Percentiles rank a stretch among this genome's conserved stretches.
Conservation (phyloP, 345 rosid species). For the Eucalyptus grandis region DNA sequence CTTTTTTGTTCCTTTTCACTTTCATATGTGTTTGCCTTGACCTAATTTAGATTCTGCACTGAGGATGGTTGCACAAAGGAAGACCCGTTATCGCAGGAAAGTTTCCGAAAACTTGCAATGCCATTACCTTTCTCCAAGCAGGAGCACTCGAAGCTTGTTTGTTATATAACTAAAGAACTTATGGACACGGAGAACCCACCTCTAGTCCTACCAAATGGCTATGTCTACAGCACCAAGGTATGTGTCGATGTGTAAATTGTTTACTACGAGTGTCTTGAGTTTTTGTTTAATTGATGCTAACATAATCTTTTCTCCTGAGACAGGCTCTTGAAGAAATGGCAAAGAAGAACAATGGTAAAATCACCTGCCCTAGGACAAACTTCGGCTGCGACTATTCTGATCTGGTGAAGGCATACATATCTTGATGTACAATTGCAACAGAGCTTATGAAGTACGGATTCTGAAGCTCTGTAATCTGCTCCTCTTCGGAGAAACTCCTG, state of each 20-base stretch:
- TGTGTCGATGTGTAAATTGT: background rate
- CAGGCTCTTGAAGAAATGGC: slow-evolving; percentile 98
- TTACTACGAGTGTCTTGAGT: background rate
- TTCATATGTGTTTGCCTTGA: slow-evolving; percentile 13
- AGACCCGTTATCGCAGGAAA: slow-evolving; percentile 92
- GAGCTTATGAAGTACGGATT: background rate
- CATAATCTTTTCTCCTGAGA: background rate
- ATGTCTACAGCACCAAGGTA: slow-evolving; percentile 94
- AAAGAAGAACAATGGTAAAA: slow-evolving; percentile 52
- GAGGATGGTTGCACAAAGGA: slow-evolving; percentile 89
- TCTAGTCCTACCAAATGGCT: slow-evolving; percentile 91
- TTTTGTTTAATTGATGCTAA: background rate
- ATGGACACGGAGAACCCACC: slow-evolving; percentile 99
- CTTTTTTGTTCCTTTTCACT: background rate
- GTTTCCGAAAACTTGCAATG: slow-evolving; percentile 72
- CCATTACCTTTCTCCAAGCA: slow-evolving; percentile 91
- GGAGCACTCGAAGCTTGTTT: slow-evolving; percentile 95
- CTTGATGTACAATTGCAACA: slow-evolving; percentile 11
- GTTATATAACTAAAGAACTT: slow-evolving; percentile 85
- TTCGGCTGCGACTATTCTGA: slow-evolving; percentile 50
- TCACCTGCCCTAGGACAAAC: slow-evolving; percentile 86
- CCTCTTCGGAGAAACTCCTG: background rate
- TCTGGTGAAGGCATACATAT: slow-evolving; percentile 82
- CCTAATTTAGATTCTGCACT: slow-evolving; percentile 51
- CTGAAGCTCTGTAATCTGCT: background rate